Base-by-base conservation (phyloP, 352 stramenopile species). In the Phytophthora rubi region DNA sequence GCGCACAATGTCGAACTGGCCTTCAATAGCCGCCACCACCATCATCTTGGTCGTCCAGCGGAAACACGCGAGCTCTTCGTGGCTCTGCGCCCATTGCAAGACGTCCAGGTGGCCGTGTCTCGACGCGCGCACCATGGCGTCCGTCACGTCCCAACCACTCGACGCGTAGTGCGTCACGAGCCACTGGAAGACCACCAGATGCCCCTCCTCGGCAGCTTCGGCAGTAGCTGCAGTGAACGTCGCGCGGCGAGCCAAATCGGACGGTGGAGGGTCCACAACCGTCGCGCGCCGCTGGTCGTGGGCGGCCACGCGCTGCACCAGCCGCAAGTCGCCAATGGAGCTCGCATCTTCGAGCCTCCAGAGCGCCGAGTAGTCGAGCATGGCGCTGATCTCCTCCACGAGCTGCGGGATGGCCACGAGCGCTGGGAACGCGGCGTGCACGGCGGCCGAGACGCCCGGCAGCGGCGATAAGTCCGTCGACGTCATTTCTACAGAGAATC, bases 11-110 rank as follows among this genome's bases (percentile, higher is more conserved):
- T 77, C 62, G 18, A 85, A 77, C 32, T 85, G 77, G 8, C 74
- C 75, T 52, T 82, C 71, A 15, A 81, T 80, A 18, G 77, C 77
- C 12, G 77, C 75, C n/a, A 81, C 69, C 1, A 80, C 65, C 64
- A 65, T 72, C 68, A 77, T 80, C 54, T 80, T 80, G 45, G 68
- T 77, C 21, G 68, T 71, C 73, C 73, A 80, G 10, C 51, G 60
- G 61, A 80, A 71, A 12, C 12, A 53, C 8, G 44, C 44, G 1
- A 64, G 62, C 44, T 57, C 30, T 7, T 44, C 21, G 53, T 73
- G 70, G 23, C 52, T 51, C n/a, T 68, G 47, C 0, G 59, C 54
- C 73, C 73, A 80, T 26, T 70, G 47, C 51, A 80, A 42, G 9
- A 77, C 53, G 7, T 51, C 33, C 33, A 80, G 26, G 21, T 75